Base-by-base conservation (phyloP, 306 rosid species). In the Dryas octopetala region DNA sequence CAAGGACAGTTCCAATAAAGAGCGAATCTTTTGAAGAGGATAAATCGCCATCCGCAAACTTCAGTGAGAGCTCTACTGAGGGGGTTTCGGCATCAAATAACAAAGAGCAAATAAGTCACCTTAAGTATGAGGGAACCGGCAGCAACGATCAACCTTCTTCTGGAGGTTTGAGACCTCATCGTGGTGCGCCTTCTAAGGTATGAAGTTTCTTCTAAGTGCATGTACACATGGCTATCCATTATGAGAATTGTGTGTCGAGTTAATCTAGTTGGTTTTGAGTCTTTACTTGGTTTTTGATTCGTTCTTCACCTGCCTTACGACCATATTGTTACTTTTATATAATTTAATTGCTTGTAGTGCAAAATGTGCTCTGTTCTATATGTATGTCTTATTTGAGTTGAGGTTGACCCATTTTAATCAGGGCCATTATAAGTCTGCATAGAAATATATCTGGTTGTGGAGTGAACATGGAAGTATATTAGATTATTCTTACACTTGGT, bases 121-220 rank as follows among this genome's bases (percentile, higher is more conserved):
- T 43, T 63, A 53, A 51, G 73, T 48, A 54, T 41, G 82, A 81
- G 76, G 85, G 80, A 74, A 79, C 82, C 78, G 76, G 82, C 77
- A 50, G 68, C 28, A 64, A 28, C 58, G 19, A 70, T 79, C 83
- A 48, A 67, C 60, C 76, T 57, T 69, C 73, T 49, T 23, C 65
- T 60, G 63, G 74, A 48, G 79, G 71, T 58, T 54, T 68, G 76
- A 85, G 76, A 62, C 88, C 65, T 46, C 81, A 59, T 28, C 71
- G 58, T 68, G 89, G 82, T 61, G 79, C 81, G 71, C 79, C 88
- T 74, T 73, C 88, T 61, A 83, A 86, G 97, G 98, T 90, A 47
- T 64, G 80, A 17, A 38, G 40, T 66, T 64, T 72, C 60, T 74
- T 60, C 26, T 60, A 17, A n/a, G 23, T 43, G 63, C 45, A 71